Evolutionary conservation across 768 basidiomycete species (phyloP).

Genomic region (Leccinum ochraceum): DNA sequence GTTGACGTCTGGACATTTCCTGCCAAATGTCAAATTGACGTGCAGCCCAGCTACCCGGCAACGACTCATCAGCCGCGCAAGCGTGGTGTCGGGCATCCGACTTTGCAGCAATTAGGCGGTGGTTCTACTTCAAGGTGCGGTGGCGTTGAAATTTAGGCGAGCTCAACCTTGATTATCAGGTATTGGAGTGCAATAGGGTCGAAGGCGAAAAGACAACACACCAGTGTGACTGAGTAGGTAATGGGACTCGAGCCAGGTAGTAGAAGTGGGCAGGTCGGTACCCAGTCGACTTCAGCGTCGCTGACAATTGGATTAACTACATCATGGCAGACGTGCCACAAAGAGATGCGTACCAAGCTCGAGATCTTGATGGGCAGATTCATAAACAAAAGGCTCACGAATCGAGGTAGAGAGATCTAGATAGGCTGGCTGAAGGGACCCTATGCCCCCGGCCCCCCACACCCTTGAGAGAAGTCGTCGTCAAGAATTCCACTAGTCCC

Average conservation of each 20-base stretch:
- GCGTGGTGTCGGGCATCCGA: neutral
- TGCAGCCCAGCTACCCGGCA: neutral
- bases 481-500: neutral
- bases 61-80: neutral
- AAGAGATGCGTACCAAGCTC: neutral
- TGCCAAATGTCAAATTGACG: conserved; percentile 1
- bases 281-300: neutral
- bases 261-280: neutral
- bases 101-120: neutral
- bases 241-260: neutral
- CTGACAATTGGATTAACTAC: neutral
- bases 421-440: neutral
- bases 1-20: conserved; percentile 1
- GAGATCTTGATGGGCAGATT: neutral
- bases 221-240: neutral
- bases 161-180: neutral
- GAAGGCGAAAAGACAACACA: neutral
- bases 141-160: too few relatives aligned
- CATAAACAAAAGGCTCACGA: neutral
- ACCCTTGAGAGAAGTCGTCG: neutral
- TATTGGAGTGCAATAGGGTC: too few relatives aligned
- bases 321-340: neutral
- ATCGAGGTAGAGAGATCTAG: neutral
- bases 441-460: neutral
- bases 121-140: too few relatives aligned